phyloP scores from a whole-genome alignment of 2,329 filamentous ascomycete species.

The Pseudogymnoascus sp. region DNA sequence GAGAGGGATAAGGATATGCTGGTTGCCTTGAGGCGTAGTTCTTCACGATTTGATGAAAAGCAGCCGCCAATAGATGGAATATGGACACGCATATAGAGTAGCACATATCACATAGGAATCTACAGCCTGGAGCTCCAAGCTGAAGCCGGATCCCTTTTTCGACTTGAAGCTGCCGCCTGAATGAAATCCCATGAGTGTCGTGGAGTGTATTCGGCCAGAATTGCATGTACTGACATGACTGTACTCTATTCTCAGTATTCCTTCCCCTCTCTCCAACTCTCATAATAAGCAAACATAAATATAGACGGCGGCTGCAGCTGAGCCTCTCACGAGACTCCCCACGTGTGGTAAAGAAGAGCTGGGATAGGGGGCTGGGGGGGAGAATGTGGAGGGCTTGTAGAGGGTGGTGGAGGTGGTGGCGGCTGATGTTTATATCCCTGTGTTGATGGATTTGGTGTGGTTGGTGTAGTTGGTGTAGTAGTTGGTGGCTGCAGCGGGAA shows the following conservation, averaged over 20 bases:
- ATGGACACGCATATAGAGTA: neutral
- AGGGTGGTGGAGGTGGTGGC: neutral
- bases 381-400: neutral
- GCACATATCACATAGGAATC: neutral
- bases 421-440: neutral
- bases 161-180: neutral
- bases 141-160: neutral
- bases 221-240: neutral
- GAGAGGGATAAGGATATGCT: neutral
- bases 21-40: neutral
- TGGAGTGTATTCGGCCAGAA: neutral
- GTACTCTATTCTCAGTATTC: neutral
- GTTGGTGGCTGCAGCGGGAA: neutral
- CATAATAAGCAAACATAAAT: slow-evolving; percentile 7
- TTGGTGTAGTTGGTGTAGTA: neutral
- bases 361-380: neutral
- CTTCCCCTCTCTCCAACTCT: neutral
- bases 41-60: neutral
- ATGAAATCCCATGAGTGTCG: neutral
- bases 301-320: neutral
- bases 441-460: neutral
- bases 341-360: neutral
- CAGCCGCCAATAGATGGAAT: neutral
- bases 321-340: neutral
- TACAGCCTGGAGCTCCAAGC: neutral